These are phyloP conservation scores for Calonectria hongkongensis DNA, from an alignment of 2,329 filamentous ascomycete genomes.

Conservation along the genomic window DNA sequence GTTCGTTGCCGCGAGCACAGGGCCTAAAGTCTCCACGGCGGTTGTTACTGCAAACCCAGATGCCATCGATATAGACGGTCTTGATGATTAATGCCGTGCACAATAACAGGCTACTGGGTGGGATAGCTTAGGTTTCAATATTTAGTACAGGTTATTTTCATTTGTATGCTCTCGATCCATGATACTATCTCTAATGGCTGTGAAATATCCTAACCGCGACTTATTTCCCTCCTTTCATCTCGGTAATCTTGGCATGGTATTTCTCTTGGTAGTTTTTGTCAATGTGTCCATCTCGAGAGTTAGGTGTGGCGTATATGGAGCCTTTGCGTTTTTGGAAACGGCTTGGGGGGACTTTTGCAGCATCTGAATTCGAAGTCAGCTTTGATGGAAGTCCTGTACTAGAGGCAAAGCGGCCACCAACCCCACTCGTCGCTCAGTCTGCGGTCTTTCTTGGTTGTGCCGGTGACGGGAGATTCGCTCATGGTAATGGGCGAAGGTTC, in stretches of 20 bases:
- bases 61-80: slow-evolving; percentile 86
- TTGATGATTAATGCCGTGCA: slow-evolving; percentile 73
- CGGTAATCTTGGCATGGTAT: slow-evolving; percentile 76
- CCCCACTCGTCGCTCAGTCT: slow-evolving; percentile 70
- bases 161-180: slow-evolving; percentile 40
- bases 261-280: slow-evolving; percentile 75
- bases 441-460: slow-evolving; percentile 56
- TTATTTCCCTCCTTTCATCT: slow-evolving; percentile 68
- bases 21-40: slow-evolving; percentile 71
- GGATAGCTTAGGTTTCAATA: slow-evolving; percentile 46
- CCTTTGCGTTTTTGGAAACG: slow-evolving; percentile 83
- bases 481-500: slow-evolving; percentile 48
- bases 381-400: neutral
- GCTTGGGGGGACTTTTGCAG: slow-evolving; percentile 79
- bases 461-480: slow-evolving; percentile 57
- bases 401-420: slow-evolving; percentile 53
- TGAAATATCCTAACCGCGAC: neutral
- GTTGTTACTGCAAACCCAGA: slow-evolving; percentile 83
- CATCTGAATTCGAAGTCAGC: slow-evolving; percentile 66
- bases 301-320: slow-evolving; percentile 80
- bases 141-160: slow-evolving; percentile 47
- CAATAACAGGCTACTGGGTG: slow-evolving; percentile 35
- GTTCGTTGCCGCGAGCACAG: slow-evolving; percentile 91
- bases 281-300: slow-evolving; percentile 79
- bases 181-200: slow-evolving; percentile 6